phyloP scores from a whole-genome alignment of 148 eudicot species.

The Cornus florida region DNA sequence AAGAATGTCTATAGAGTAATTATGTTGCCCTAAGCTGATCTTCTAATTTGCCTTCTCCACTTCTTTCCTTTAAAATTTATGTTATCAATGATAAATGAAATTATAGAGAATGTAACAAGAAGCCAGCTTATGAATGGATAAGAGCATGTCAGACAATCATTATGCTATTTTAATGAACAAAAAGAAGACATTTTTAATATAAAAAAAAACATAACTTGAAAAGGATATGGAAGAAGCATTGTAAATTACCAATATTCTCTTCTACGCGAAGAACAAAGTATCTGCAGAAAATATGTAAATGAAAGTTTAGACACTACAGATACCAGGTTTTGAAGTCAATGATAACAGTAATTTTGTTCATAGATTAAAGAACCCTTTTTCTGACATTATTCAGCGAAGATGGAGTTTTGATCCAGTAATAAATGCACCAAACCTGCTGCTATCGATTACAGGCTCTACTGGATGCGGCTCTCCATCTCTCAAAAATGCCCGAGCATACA shows the following conservation, averaged over 20 bases:
- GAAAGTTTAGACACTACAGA: not conserved
- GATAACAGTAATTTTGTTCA: too few species aligned
- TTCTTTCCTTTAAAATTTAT: not conserved
- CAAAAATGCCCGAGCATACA: conserved; percentile 93
- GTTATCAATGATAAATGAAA: not conserved
- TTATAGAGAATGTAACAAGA: not conserved
- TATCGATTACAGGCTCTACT: conserved; percentile 93
- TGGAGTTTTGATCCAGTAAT: not conserved
- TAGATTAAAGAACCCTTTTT: too few species aligned
- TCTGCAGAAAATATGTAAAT: conserved; percentile 49
- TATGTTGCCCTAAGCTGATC: not conserved
- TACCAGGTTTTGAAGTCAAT: not conserved
- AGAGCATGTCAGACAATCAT: not conserved
- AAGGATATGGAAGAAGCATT: not conserved
- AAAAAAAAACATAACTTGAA: not conserved
- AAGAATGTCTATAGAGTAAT: too few species aligned
- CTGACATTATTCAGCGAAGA: not conserved
- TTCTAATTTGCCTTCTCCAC: not conserved
- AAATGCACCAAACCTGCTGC: conserved; percentile 73
- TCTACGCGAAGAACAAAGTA: conserved; percentile 96
- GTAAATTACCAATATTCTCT: conserved; percentile 73
- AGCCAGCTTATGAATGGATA: not conserved
- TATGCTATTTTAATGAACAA: not conserved
- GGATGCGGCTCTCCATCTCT: conserved; percentile 96
- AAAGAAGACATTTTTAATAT: not conserved